Evolutionary conservation across 495 filamentous ascomycete species (phyloP).

Genomic region (Xylaria telfairii): DNA sequence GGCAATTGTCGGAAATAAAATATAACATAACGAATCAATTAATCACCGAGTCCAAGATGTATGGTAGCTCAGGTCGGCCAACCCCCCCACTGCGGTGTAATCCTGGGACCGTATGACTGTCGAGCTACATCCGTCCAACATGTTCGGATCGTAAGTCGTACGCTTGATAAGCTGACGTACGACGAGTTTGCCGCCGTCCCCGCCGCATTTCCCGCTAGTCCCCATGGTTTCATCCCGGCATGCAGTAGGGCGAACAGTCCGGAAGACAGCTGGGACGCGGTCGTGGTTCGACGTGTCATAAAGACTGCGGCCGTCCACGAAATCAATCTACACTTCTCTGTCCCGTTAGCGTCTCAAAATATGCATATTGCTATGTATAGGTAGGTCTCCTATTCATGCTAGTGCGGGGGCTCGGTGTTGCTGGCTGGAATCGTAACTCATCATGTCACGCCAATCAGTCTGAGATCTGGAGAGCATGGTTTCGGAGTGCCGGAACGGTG

Average conservation of each 20-base stretch:
- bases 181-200: conserved; percentile 1
- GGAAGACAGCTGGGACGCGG: neutral
- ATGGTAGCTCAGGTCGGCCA: neutral
- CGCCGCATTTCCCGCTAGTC: conserved; percentile 4
- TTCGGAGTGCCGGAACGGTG: conserved; percentile 23
- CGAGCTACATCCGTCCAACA: neutral
- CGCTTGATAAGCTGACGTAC: conserved; percentile 13
- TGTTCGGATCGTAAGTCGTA: conserved; percentile 15
- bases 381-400: neutral
- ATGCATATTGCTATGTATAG: neutral
- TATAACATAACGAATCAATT: neutral
- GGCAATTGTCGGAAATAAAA: neutral
- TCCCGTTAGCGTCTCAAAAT: conserved; percentile 1
- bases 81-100: conserved; percentile 6
- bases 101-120: neutral
- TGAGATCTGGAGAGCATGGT: conserved; percentile 12
- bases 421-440: neutral
- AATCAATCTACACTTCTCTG: neutral
- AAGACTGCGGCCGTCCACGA: neutral
- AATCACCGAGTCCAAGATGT: neutral
- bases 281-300: neutral
- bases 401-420: neutral
- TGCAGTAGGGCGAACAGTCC: neutral
- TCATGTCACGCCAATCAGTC: conserved; percentile 16
- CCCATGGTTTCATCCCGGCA: neutral